Base-by-base conservation (phyloP, 2,329 filamentous ascomycete species). In the Beauveria scarabaeidicola region DNA sequence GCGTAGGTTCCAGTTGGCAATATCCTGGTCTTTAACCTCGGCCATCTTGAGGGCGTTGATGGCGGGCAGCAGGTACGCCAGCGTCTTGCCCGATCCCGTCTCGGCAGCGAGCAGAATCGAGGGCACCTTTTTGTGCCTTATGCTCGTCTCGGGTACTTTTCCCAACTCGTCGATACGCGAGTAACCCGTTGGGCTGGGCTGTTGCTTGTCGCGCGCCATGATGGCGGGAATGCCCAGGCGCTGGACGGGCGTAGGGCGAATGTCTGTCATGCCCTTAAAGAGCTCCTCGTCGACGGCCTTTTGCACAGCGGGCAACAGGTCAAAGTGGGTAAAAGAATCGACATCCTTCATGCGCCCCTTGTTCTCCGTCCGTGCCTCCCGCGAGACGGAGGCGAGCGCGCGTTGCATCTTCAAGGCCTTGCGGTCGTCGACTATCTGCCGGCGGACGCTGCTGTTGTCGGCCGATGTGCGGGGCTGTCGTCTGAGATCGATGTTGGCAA, bases 321-420 rank as follows among this genome's bases (percentile, higher is more conserved):
- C 78, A 67, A 99, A 90, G 65, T 91, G 81, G 59, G 91, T 85
- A 71, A 99, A 99, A 19, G 83, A 85, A 41, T 91, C 88, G 60
- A 78, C 54, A 5, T 77, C 74, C 70, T 82, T 82, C 61, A 82
- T 73, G 5, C 32, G 32, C 32, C 32, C 32, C 68, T 71, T 59
- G 74, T 73, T 58, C 85, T 80, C 65, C 84, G 82, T 41, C 83
- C 83, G 69, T 97, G 97, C 32, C 32, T 36, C 32, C 32, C 32
- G 13, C 0, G 90, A 84, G 5, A 97, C 79, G 3, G 86, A 83
- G 2, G 89, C 78, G 63, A 97, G 77, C 2, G 89, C 81, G 55
- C 86, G 85, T 71, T 97, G 93, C 93, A 97, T 97, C 76, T 95
- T 96, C 72, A 97, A 78, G 5, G 93, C 92, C 70, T 95, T 92